These are phyloP conservation scores for Nannochloropsis salina DNA, from an alignment of 108 stramenopile genomes.

Conservation along the genomic window DNA sequence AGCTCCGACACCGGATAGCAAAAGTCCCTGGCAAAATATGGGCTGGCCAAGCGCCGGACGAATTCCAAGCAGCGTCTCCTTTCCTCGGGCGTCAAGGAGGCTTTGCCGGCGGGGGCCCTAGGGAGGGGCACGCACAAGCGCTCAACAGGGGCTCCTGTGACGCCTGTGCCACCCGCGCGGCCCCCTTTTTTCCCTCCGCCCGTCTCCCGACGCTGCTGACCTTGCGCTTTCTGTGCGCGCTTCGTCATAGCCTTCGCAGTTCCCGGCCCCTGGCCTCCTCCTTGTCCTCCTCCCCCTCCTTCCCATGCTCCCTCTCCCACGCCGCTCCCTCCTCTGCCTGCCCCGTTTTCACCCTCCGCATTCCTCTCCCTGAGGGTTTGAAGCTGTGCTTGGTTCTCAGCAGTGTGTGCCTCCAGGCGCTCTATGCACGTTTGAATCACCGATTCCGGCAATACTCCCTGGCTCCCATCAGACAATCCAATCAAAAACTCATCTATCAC, in stretches of 20 bases:
- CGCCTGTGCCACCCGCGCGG: too few species aligned
- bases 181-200: too few species aligned
- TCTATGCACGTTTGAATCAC: not conserved
- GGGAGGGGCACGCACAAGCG: not conserved
- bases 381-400: too few species aligned
- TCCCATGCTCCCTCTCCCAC: too few species aligned
- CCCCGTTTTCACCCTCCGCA: not conserved
- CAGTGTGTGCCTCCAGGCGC: not conserved
- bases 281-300: too few species aligned
- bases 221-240: too few species aligned
- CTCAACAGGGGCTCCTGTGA: not conserved
- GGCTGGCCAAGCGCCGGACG: not conserved
- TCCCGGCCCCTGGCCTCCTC: too few species aligned
- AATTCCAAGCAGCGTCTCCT: not conserved
- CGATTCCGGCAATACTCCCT: not conserved
- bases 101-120: not conserved
- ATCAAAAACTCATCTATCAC: not conserved
- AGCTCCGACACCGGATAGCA: not conserved
- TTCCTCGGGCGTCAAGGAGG: not conserved
- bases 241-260: too few species aligned
- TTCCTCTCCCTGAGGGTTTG: not conserved
- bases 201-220: too few species aligned
- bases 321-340: not conserved
- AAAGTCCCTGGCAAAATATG: not conserved
- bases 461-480: not conserved